Conservation (phyloP, 2,329 filamentous ascomycete genomes). For the Phaeosphaeria sp. region DNA sequence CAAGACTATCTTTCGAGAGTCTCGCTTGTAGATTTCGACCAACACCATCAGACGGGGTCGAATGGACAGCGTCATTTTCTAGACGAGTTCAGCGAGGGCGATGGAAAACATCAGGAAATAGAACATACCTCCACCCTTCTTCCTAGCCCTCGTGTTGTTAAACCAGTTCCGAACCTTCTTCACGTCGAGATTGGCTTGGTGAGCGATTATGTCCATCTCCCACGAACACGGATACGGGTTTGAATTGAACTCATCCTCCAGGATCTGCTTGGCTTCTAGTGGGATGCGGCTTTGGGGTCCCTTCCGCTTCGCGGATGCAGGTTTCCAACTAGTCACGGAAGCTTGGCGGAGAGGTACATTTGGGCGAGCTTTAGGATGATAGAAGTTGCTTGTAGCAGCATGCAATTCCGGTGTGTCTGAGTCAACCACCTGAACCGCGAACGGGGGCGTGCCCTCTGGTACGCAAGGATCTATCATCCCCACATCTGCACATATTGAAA, state of each 20-base stretch:
- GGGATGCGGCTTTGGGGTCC: constrained; percentile 40
- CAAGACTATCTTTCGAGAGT: constrained; percentile 41
- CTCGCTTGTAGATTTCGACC: constrained; percentile 23
- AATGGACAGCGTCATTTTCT: neutral
- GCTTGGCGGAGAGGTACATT: constrained; percentile 16
- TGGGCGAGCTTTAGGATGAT: neutral
- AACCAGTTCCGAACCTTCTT: constrained; percentile 47
- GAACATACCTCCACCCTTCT: constrained; percentile 33
- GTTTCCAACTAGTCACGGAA: constrained; percentile 29
- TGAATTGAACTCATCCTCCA: constrained; percentile 43
- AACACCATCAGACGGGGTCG: constrained; percentile 9
- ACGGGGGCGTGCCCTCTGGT: neutral
- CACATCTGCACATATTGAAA: neutral
- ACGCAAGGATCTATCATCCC: neutral
- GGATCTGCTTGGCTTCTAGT: constrained; percentile 39
- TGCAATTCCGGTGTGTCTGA: neutral
- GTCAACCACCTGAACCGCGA: neutral
- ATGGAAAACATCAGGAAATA: neutral
- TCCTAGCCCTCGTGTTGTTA: constrained; percentile 44
- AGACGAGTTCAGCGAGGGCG: constrained; percentile 18
- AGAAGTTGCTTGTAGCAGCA: neutral
- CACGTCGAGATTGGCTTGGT: constrained; percentile 44
- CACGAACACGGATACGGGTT: constrained; percentile 46
- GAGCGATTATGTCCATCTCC: constrained; percentile 47
- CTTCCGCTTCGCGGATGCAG: constrained; percentile 43